Evolutionary conservation across 805 yeast genomes (phyloP).

Genomic region (Zygosaccharomyces rouxii): DNA sequence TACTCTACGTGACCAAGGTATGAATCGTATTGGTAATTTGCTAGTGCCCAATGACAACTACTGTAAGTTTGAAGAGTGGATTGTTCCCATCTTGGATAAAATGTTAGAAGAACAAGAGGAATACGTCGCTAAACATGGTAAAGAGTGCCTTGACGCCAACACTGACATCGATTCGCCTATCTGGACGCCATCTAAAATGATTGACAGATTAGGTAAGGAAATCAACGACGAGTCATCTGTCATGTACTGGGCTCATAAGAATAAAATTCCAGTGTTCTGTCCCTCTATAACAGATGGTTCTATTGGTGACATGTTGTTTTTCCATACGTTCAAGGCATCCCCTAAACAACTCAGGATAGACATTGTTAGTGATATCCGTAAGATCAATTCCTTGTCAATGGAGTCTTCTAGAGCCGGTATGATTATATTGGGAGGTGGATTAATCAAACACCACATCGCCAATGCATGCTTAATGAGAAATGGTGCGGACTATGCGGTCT

Average conservation of each 20-base stretch:
- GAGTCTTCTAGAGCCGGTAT: slow-evolving; percentile 92
- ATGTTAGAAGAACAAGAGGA: slow-evolving; percentile 86
- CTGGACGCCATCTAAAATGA: slow-evolving; percentile 93
- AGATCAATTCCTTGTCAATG: slow-evolving; percentile 90
- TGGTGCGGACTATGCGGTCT: slow-evolving; percentile 98
- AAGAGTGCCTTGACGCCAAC: slow-evolving; percentile 52
- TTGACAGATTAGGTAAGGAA: slow-evolving; percentile 91
- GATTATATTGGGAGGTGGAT: slow-evolving; percentile 94
- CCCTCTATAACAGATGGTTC: slow-evolving; percentile 98
- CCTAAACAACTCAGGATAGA: slow-evolving; percentile 88
- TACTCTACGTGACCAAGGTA: slow-evolving; percentile 83
- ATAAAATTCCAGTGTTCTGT: slow-evolving; percentile 92
- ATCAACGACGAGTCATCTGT: slow-evolving; percentile 92
- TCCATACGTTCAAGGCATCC: slow-evolving; percentile 94
- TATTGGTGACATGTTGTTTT: slow-evolving; percentile 97
- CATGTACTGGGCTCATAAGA: slow-evolving; percentile 96
- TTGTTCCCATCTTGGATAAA: slow-evolving; percentile 85
- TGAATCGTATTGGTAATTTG: slow-evolving; percentile 96
- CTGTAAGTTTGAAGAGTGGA: slow-evolving; percentile 98
- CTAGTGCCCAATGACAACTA: slow-evolving; percentile 97
- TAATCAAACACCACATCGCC: slow-evolving; percentile 94
- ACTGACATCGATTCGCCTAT: slow-evolving; percentile 45
- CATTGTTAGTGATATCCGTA: slow-evolving; percentile 89
- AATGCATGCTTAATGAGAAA: slow-evolving; percentile 98
- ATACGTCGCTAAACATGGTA: slow-evolving; percentile 50